Evolutionary conservation across 257 asterid species (phyloP).

Genomic region (Prunella vulgaris): DNA sequence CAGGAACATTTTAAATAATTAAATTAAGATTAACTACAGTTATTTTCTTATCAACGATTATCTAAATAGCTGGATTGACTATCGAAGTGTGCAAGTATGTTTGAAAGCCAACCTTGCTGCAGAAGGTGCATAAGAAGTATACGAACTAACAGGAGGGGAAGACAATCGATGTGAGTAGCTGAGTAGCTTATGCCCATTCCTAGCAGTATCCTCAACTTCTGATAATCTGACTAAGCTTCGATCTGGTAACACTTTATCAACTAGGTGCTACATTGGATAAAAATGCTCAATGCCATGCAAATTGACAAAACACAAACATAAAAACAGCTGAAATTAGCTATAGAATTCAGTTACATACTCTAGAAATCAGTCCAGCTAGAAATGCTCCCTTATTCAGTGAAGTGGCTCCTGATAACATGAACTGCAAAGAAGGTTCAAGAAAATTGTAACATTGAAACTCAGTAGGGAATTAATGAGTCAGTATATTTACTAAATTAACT

Average conservation of each 20-base stretch:
- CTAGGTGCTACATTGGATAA: constrained; percentile 45
- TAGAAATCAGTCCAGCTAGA: constrained; percentile 66
- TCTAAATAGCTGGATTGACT: neutral
- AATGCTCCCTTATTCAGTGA: constrained; percentile 61
- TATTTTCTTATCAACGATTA: neutral
- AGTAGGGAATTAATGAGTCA: constrained; percentile 4
- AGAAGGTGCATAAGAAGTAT: constrained; percentile 33
- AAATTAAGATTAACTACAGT: neutral
- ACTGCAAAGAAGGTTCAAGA: constrained; percentile 39
- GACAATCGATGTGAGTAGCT: constrained; percentile 39
- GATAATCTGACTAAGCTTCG: constrained; percentile 39
- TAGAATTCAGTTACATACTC: constrained; percentile 41
- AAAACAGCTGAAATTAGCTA: constrained; percentile 14
- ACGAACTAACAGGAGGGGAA: constrained; percentile 34
- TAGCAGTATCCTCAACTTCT: constrained; percentile 32
- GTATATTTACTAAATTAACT: neutral
- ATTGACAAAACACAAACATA: constrained; percentile 11
- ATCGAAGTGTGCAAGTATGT: constrained; percentile 1
- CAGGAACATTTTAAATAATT: neutral
- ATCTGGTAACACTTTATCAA: constrained; percentile 32
- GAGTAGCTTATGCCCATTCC: constrained; percentile 33
- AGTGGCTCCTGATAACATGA: constrained; percentile 81
- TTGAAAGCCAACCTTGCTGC: constrained; percentile 33
- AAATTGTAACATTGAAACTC: constrained; percentile 9
- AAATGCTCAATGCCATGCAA: constrained; percentile 5